These are phyloP conservation scores for Colletotrichum zoysiae DNA, from an alignment of 2,329 filamentous ascomycete genomes.

Conservation along the genomic window DNA sequence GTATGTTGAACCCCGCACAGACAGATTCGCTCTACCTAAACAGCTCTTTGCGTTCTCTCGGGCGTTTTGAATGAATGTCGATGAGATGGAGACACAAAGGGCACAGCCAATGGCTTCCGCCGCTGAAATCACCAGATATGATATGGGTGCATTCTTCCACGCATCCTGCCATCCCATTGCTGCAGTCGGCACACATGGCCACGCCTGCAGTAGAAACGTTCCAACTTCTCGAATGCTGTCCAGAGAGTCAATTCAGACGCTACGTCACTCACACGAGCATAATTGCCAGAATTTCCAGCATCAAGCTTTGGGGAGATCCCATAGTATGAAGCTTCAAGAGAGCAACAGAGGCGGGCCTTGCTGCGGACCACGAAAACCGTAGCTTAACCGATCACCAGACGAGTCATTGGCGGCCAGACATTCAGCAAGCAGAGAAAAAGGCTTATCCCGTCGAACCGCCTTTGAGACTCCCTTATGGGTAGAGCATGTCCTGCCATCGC, in stretches of 20 bases:
- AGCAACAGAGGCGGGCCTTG: conserved; percentile 9
- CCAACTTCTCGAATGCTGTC: neutral
- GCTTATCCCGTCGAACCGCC: conserved; percentile 24
- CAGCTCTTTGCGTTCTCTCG: neutral
- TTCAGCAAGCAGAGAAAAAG: conserved; percentile 4
- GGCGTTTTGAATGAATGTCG: conserved; percentile 18
- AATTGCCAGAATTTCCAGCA: neutral
- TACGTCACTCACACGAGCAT: conserved; percentile 3
- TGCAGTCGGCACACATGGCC: conserved; percentile 2
- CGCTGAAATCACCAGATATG: conserved; percentile 4
- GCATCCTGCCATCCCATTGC: neutral
- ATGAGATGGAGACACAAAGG: conserved; percentile 7
- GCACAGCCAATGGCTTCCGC: neutral
- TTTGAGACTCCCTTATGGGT: conserved; percentile 3
- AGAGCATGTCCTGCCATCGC: conserved; percentile 23
- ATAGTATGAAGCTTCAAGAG: conserved; percentile 12
- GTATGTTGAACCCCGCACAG: conserved; percentile 13
- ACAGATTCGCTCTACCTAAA: conserved; percentile 10
- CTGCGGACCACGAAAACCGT: neutral
- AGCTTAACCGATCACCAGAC: conserved; percentile 16
- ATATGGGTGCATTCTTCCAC: neutral
- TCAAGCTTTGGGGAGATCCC: neutral
- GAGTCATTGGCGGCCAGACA: conserved; percentile 23
- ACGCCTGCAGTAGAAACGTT: neutral
- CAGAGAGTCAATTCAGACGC: neutral